Evolutionary conservation across 495 filamentous ascomycete species (phyloP), one percentile per base, ranked within the genome.

Genomic region (Ramalina intermedia): DNA sequence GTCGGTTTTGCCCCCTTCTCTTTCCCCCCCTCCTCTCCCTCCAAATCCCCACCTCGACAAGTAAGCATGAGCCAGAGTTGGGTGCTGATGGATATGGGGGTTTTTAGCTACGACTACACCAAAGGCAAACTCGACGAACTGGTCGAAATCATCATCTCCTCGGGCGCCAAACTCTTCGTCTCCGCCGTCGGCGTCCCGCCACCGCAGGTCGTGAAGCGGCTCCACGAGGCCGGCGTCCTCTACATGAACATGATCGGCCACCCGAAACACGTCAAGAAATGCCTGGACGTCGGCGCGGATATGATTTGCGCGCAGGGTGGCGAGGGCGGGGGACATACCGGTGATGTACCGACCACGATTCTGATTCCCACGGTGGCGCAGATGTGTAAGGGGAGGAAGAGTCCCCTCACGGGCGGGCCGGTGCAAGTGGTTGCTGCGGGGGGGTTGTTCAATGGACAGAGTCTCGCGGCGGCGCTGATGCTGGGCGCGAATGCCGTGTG

Each of bases 161-260:
- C 79, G 47, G 85, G 85, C 47, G 85, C 88, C 49, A 85, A 81
- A 69, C 78, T 96, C 48, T 98, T 98, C 69, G 93, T 98, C 60
- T 94, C 84, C 55, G 91, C 91, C 61, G 85, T 98, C 63, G 91
- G 91, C 65, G 83, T 98, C 6, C 87, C 91, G 23, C 90, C 93
- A 47, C 84, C 84, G 62, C 67, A 75, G 50, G 81, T 95, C 51
- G 91, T 98, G 52, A 85, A 96, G 42, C 80, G 72, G 54, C 79
- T 98, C 33, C 91, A 98, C 76, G 75, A 78, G 54, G 71, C 77
- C 60, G 89, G 89, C 47, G 74, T 98, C 52, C 74, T 94, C 47
- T 94, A 90, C 78, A 98, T 98, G 91, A 98, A 98, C 80, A 98
- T 98, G 91, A 93, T 98, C 64, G 91, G 90, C 49, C 91, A 96